phyloP scores from a whole-genome alignment of 306 rosid genomes.

The Senna siamea region DNA sequence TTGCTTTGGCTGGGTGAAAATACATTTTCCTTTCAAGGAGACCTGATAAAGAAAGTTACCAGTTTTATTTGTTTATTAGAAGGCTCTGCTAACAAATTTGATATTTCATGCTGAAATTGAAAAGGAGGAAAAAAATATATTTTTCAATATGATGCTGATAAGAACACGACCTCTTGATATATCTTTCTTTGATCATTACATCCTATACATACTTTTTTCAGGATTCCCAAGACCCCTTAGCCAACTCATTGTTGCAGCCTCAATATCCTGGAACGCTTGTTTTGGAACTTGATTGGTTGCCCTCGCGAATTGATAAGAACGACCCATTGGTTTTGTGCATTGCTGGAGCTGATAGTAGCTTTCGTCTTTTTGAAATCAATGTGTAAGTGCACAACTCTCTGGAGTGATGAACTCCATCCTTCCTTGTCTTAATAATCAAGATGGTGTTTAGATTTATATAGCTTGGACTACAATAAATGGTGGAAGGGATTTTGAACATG shows the following conservation, averaged over 20 bases:
- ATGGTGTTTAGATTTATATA: conserved; percentile 29
- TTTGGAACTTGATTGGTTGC: conserved; percentile 98
- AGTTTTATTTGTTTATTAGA: conserved; percentile 17
- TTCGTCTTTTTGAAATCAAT: conserved; percentile 83
- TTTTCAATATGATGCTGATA: not conserved
- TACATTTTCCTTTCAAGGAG: not conserved
- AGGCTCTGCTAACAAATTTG: conserved; percentile 6
- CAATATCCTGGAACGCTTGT: conserved; percentile 97
- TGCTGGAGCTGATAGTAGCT: conserved; percentile 99
- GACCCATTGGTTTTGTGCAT: conserved; percentile 93
- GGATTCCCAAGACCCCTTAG: conserved; percentile 96
- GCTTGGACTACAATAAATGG: not conserved
- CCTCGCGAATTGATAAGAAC: conserved; percentile 72
- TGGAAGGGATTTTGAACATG: too few relatives aligned
- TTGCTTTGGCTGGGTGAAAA: not conserved
- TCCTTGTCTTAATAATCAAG: not conserved
- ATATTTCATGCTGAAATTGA: not conserved
- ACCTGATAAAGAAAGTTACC: conserved; percentile 30
- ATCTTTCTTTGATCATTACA: conserved; percentile 29
- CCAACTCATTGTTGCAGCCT: conserved; percentile 91
- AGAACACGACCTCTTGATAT: not conserved
- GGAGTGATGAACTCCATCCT: conserved; percentile 16
- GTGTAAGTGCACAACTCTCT: conserved; percentile 58
- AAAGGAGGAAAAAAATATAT: not conserved
- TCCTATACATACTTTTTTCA: conserved; percentile 41